Evolutionary conservation across 108 stramenopile genomes (phyloP).

Genomic region (Conticribra weissflogii): DNA sequence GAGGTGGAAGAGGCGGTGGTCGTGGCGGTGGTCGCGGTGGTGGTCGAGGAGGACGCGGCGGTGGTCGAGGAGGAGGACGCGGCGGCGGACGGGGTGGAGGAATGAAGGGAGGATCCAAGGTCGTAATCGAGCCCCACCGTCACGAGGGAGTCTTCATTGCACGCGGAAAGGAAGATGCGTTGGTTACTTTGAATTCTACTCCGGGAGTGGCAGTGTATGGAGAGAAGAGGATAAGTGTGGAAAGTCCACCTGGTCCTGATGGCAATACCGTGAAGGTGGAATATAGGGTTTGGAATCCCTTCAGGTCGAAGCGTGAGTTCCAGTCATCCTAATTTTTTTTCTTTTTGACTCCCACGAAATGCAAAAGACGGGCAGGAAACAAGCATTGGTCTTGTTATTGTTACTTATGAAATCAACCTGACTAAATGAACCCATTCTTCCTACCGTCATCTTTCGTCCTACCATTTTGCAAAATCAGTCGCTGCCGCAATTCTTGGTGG

Average conservation of each 20-base stretch:
- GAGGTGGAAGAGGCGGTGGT: conserved; percentile 56
- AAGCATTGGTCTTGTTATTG: too few relatives aligned
- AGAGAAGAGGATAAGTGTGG: conserved; percentile 97
- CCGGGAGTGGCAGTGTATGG: conserved; percentile 99
- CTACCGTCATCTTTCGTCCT: background rate
- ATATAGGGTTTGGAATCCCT: conserved; percentile 99
- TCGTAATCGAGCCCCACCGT: conserved; percentile 94
- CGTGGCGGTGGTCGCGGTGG: conserved; percentile 58
- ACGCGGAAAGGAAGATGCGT: conserved; percentile 97
- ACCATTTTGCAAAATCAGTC: conserved; percentile 39
- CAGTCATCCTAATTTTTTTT: background rate
- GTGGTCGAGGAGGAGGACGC: conserved; percentile 69
- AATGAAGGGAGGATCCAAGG: conserved; percentile 95
- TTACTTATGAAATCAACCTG: too few relatives aligned
- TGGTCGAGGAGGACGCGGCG: conserved; percentile 50
- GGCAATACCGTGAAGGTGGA: conserved; percentile 95
- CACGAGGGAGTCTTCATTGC: conserved; percentile 99
- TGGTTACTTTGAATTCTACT: conserved; percentile 97
- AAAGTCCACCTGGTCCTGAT: conserved; percentile 86
- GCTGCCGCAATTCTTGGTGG: conserved; percentile 99
- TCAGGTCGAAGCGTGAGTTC: conserved; percentile 96
- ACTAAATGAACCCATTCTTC: background rate
- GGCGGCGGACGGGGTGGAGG: conserved; percentile 73
- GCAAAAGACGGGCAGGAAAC: too few relatives aligned
- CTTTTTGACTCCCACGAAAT: conserved; percentile 15